Evolutionary conservation across 805 yeast species (phyloP).

Genomic region (Metschnikowia noctiluminum): DNA sequence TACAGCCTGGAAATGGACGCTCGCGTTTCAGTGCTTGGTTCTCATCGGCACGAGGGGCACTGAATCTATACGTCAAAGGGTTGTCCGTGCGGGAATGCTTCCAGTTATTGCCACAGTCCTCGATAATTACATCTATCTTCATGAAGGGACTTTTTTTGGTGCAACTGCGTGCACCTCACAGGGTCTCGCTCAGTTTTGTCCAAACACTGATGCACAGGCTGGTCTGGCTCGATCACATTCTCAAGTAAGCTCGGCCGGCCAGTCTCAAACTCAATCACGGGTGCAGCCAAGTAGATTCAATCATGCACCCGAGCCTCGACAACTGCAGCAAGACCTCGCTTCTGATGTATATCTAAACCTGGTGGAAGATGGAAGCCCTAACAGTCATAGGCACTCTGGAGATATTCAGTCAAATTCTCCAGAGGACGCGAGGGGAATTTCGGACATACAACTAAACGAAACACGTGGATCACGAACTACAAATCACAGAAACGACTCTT

Average conservation of each 20-base stretch:
- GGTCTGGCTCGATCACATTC: conserved; percentile 1
- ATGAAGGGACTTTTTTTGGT: conserved; percentile 35
- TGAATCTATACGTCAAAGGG: conserved; percentile 76
- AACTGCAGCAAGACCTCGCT: not conserved
- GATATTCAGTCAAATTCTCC: not conserved
- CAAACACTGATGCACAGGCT: conserved; percentile 1
- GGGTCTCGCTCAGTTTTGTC: conserved; percentile 5
- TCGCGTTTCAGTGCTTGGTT: conserved; percentile 89
- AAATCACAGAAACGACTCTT: no score
- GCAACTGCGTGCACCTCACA: conserved; percentile 3
- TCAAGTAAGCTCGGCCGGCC: not conserved
- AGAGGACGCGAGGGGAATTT: no score
- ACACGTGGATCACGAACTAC: no score
- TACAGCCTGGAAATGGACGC: conserved; percentile 96
- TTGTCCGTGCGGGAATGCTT: conserved; percentile 87
- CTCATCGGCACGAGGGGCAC: conserved; percentile 91
- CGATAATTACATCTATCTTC: conserved; percentile 68
- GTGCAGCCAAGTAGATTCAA: not conserved
- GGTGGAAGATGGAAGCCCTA: not conserved
- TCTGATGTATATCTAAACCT: not conserved
- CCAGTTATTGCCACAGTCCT: conserved; percentile 89
- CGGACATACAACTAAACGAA: no score
- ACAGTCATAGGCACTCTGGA: not conserved
- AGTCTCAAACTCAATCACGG: not conserved
- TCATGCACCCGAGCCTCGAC: not conserved